phyloP scores from a whole-genome alignment of 2,329 filamentous ascomycete species.

The Coleophoma crateriformis region DNA sequence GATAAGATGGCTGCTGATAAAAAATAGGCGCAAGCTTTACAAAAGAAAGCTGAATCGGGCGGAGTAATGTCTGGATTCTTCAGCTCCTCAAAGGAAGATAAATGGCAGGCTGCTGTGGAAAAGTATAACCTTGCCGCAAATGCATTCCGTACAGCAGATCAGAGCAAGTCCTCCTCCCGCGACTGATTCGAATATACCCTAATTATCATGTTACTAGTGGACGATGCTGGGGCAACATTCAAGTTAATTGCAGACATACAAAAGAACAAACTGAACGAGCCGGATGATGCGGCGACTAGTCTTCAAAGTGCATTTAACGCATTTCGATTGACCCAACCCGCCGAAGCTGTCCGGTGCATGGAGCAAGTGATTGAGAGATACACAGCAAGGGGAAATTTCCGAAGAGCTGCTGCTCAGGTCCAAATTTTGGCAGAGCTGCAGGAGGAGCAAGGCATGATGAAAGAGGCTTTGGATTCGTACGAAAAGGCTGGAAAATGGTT shows the following conservation, averaged over 20 bases:
- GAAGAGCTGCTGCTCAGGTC: slow-evolving; percentile 84
- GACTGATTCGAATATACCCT: not conserved
- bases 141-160: slow-evolving; percentile 82
- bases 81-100: slow-evolving; percentile 39
- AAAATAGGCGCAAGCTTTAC: slow-evolving; percentile 66
- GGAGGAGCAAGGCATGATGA: slow-evolving; percentile 76
- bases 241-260: slow-evolving; percentile 83
- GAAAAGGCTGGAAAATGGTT: slow-evolving; percentile 86
- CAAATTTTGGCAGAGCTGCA: slow-evolving; percentile 83
- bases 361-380: slow-evolving; percentile 80
- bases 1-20: slow-evolving; percentile 14
- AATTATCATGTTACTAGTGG: slow-evolving; percentile 44
- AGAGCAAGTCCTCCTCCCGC: slow-evolving; percentile 48
- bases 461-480: slow-evolving; percentile 76
- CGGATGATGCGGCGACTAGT: slow-evolving; percentile 86
- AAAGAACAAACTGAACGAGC: slow-evolving; percentile 64
- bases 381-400: slow-evolving; percentile 83
- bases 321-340: slow-evolving; percentile 79
- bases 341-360: slow-evolving; percentile 76
- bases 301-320: slow-evolving; percentile 91
- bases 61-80: too few species aligned
- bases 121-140: slow-evolving; percentile 86
- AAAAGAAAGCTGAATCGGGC: slow-evolving; percentile 49
- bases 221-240: slow-evolving; percentile 82
- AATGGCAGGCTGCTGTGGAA: slow-evolving; percentile 79